A percentile compares a stretch with the other conserved stretches of the same genome.
These are phyloP conservation scores for Carex sylvatica DNA, from an alignment of 202 grass and related monocot genomes.

Conservation along the genomic window DNA sequence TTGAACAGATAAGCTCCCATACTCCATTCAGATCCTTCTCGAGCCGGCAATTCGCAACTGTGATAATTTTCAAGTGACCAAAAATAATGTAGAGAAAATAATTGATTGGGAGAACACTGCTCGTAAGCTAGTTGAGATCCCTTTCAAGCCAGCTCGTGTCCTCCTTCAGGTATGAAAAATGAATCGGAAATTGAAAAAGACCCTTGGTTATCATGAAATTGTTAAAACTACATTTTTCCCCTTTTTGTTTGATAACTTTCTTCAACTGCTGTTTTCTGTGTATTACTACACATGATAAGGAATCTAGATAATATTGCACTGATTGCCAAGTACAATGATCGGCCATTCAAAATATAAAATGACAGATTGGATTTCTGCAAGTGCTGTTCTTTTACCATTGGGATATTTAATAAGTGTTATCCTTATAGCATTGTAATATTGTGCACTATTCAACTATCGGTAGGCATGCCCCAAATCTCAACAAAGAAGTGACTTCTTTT, in stretches of 20 bases:
- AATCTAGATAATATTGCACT: background rate
- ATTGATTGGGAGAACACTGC: slow-evolving; percentile 98
- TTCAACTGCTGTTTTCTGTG: background rate
- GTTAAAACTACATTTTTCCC: background rate
- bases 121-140: slow-evolving; percentile 87
- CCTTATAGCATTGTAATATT: background rate
- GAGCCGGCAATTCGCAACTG: slow-evolving; percentile 97
- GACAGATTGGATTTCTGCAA: background rate
- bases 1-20: slow-evolving; percentile 84
- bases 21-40: slow-evolving; percentile 87
- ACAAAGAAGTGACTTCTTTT: background rate
- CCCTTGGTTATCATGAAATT: slow-evolving; percentile 1
- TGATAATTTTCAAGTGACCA: slow-evolving; percentile 83
- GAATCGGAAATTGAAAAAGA: background rate
- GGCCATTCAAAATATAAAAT: background rate
- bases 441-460: background rate
- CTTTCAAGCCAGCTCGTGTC: slow-evolving; percentile 96
- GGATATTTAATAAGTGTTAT: background rate
- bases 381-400: no score
- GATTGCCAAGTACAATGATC: background rate
- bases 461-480: background rate
- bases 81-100: slow-evolving; percentile 90
- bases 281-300: background rate
- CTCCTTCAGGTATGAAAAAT: slow-evolving; percentile 79
- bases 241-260: slow-evolving; percentile 7